These are phyloP conservation scores for Stachybotrys chartarum DNA, from an alignment of 2,329 filamentous ascomycete genomes.

Conservation along the genomic window DNA sequence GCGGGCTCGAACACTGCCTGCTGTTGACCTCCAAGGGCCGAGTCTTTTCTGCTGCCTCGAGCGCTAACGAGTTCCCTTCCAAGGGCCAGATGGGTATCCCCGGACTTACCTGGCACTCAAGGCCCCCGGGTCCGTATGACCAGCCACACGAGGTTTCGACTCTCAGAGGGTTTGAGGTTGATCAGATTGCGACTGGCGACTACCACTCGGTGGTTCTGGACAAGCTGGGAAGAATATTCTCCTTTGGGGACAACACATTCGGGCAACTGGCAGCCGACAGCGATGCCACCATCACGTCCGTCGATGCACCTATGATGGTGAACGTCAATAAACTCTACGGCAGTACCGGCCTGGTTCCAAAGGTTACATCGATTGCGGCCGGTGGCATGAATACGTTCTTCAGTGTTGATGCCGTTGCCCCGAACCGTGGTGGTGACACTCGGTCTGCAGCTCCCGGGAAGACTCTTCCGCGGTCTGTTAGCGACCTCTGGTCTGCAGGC, in stretches of 20 bases:
- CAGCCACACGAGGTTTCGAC: constrained; percentile 71
- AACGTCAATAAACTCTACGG: constrained; percentile 67
- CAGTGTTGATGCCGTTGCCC: constrained; percentile 67
- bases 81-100: constrained; percentile 84
- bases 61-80: constrained; percentile 68
- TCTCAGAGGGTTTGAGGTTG: constrained; percentile 63
- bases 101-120: constrained; percentile 70
- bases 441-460: constrained; percentile 19
- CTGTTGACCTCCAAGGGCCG: constrained; percentile 79
- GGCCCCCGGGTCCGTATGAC: constrained; percentile 73
- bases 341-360: constrained; percentile 53
- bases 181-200: constrained; percentile 75
- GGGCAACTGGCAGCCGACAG: constrained; percentile 87
- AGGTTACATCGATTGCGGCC: constrained; percentile 72
- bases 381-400: constrained; percentile 86
- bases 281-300: constrained; percentile 50
- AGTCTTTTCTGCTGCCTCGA: constrained; percentile 82
- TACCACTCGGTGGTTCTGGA: constrained; percentile 78
- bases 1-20: constrained; percentile 79
- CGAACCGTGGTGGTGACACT: constrained; percentile 11
- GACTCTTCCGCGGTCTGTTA: constrained; percentile 21
- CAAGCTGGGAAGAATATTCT: constrained; percentile 68
- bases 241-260: constrained; percentile 83
- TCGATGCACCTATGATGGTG: constrained; percentile 65
- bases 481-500: constrained; percentile 80